Conservation (phyloP, 768 basidiomycete species). For the Kwoniella bestiolae region DNA sequence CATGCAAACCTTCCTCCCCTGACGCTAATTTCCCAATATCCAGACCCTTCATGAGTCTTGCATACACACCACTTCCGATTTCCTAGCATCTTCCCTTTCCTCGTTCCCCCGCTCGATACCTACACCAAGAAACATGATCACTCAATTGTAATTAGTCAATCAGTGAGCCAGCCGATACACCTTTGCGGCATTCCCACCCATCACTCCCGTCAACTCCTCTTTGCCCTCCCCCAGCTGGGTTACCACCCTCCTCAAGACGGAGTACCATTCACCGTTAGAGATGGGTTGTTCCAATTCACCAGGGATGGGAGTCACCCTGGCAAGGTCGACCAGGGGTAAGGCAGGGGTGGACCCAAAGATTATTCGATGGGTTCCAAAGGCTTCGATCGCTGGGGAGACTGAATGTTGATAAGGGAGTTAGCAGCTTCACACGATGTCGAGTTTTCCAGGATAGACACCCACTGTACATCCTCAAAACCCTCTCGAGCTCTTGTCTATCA, state of each 20-base stretch:
- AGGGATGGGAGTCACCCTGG: constrained; percentile 10
- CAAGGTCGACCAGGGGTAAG: constrained; percentile 23
- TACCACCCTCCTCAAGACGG: constrained; percentile 31
- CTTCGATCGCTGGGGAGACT: constrained; percentile 54
- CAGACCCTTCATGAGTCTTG: no score
- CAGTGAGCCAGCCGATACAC: constrained; percentile 32
- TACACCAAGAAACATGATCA: no score
- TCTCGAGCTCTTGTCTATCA: constrained; percentile 44
- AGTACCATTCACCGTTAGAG: constrained; percentile 43
- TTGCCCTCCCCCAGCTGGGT: constrained; percentile 41
- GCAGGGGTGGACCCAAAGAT: constrained; percentile 49
- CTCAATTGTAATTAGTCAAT: no score
- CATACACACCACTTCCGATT: no score
- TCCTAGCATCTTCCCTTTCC: no score
- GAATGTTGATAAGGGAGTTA: neutral
- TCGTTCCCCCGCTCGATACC: no score
- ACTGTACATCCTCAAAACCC: constrained; percentile 53
- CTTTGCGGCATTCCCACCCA: constrained; percentile 38
- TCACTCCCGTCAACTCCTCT: constrained; percentile 40
- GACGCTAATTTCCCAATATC: no score
- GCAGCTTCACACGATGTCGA: neutral
- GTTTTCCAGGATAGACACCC: constrained; percentile 9
- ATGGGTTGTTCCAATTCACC: constrained; percentile 32
- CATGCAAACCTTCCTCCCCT: neutral
- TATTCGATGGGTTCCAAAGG: constrained; percentile 53